Percentiles rank a stretch among this genome's conserved stretches.
These are phyloP conservation scores for Saturnispora galanensis DNA, from an alignment of 805 yeast genomes.

Conservation along the genomic window DNA sequence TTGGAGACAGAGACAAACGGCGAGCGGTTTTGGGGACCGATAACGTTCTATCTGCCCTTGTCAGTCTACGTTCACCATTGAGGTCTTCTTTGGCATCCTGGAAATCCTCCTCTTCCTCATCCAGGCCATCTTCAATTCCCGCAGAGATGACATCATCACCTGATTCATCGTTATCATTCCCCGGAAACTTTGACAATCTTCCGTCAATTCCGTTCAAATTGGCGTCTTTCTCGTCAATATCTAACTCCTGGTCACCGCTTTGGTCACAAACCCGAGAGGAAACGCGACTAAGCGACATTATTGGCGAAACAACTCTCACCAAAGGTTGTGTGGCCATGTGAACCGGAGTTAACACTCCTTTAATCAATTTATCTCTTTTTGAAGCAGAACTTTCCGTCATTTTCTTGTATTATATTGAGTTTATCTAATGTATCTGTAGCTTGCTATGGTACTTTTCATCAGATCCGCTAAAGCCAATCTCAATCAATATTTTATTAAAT, in stretches of 20 bases:
- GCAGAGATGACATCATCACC: background rate
- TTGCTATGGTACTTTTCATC: too few relatives aligned
- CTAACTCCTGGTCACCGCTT: background rate
- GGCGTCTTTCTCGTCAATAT: background rate
- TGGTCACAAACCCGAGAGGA: background rate
- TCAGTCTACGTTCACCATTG: background rate
- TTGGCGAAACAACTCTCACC: too few relatives aligned
- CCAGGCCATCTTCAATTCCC: background rate
- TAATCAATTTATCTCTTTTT: too few relatives aligned
- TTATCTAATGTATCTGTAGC: too few relatives aligned
- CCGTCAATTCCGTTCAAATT: background rate
- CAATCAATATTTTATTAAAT: too few relatives aligned
- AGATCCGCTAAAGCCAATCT: too few relatives aligned
- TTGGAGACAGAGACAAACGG: conserved; percentile 20
- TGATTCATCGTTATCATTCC: background rate
- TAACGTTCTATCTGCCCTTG: too few relatives aligned
- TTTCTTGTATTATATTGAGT: too few relatives aligned
- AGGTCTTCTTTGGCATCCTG: background rate
- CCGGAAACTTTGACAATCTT: background rate
- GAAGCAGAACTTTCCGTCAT: too few relatives aligned
- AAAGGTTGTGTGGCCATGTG: too few relatives aligned
- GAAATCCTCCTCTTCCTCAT: background rate
- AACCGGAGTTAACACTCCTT: too few relatives aligned
- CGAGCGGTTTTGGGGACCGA: too few relatives aligned
- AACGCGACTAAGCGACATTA: background rate